phyloP scores from a whole-genome alignment of 129 eudicot genomes.

The Centrapalus pauciflorus region DNA sequence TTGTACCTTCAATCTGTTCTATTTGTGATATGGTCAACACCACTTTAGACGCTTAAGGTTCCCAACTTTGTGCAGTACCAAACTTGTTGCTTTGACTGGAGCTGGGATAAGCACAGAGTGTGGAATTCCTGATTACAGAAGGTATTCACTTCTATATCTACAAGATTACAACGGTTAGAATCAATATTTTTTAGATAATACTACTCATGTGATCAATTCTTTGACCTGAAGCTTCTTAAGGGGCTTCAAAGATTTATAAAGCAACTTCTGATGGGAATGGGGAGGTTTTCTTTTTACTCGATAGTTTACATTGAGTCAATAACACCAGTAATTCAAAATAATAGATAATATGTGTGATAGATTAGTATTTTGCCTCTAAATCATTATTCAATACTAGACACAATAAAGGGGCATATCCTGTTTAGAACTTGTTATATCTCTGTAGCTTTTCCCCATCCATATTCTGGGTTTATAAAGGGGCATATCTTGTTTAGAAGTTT shows the following conservation, averaged over 20 bases:
- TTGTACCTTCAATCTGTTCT: not conserved
- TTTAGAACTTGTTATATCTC: not conserved
- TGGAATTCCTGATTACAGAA: slow-evolving; percentile 97
- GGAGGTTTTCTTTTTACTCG: too few relatives aligned
- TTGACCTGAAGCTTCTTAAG: not conserved
- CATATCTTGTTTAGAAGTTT: too few relatives aligned
- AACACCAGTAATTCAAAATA: not conserved
- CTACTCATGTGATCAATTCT: not conserved
- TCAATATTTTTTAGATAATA: not conserved
- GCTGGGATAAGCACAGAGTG: slow-evolving; percentile 98
- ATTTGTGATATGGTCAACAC: not conserved
- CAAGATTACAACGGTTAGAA: not conserved
- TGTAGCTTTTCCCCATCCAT: not conserved
- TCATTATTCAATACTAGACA: not conserved
- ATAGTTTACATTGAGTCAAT: not conserved
- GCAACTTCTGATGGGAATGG: too few relatives aligned
- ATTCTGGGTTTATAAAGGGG: not conserved
- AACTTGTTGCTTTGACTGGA: slow-evolving; percentile 85
- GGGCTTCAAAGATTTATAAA: not conserved
- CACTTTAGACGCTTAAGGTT: not conserved
- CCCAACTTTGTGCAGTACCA: slow-evolving; percentile 50
- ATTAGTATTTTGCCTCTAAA: not conserved
- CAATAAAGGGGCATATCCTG: too few relatives aligned
- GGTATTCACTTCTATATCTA: slow-evolving; percentile 35
- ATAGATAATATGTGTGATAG: not conserved